Evolutionary conservation across 805 yeast species (phyloP), one percentile per base, ranked within the genome.

Genomic region (Kurtzmaniella fragi): DNA sequence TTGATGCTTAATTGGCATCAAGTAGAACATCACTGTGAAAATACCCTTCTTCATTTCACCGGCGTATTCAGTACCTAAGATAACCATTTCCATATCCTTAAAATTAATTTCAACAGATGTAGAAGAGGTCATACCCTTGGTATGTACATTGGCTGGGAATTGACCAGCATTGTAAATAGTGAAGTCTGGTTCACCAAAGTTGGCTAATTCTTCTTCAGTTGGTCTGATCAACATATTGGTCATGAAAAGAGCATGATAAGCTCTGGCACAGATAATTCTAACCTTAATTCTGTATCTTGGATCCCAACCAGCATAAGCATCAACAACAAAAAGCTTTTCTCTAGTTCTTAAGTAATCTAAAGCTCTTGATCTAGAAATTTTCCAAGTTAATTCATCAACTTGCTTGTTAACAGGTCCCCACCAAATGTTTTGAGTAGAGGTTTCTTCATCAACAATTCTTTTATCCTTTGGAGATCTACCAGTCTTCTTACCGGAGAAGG

Each of bases 1-100:
- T 56, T 86, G 69, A 74, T 90, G 85, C 65, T 78, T 87, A 53
- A 93, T 82, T 41, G 99, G 99, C 97, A 90, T 90, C 65, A 93
- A 75, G 76, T 91, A 91, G 73, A 93, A 91, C 99, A 91, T 91
- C 45, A 91, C 98, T 16, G 98, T 89, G 78, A 91, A 89, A 57
- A 91, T 89, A 73, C 99, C 99, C 75, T 91, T 91, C 77, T 91
- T 91, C 99, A 91, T 91, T 75, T 91, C 99, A 58, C 99, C 99
- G 40, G 99, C 99, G 61, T 91, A 91, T 74, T 91, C 99, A 33
- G 98, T 91, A 69, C 99, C 99, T 54, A 93, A 76, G 58, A 91
- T 93, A 48, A 91, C 89, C 99, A 93, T 91, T 73, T 93, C 99
- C 96, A 90, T 90, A 52, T 79, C 88, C 71, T 89, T 85, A 77